Evolutionary conservation across 2,329 filamentous ascomycete species (phyloP).

Genomic region (Colletotrichum noveboracense): DNA sequence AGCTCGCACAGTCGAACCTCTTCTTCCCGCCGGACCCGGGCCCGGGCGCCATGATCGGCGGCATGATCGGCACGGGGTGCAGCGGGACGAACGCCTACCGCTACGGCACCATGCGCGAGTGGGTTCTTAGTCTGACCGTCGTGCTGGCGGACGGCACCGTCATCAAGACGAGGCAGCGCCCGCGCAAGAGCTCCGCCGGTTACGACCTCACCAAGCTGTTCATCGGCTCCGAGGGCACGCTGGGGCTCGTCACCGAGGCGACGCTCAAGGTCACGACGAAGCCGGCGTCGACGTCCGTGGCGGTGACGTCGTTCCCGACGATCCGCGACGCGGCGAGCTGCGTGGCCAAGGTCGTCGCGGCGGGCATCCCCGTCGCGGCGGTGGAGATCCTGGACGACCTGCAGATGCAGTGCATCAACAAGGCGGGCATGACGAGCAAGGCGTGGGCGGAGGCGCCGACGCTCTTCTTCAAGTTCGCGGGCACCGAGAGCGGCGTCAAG

Average conservation of each 20-base stretch:
- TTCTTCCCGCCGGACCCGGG: conserved; percentile 95
- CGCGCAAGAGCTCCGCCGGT: conserved; percentile 87
- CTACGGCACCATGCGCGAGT: conserved; percentile 94
- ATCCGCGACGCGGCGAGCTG: conserved; percentile 79
- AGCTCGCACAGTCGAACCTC: conserved; percentile 73
- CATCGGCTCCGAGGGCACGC: conserved; percentile 89
- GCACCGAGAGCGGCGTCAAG: conserved; percentile 73
- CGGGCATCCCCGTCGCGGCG: conserved; percentile 86
- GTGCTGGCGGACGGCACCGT: conserved; percentile 90
- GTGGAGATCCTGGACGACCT: conserved; percentile 92
- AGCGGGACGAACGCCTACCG: conserved; percentile 88
- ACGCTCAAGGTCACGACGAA: conserved; percentile 85
- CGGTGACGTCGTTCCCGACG: conserved; percentile 65
- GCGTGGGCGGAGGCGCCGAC: conserved; percentile 76
- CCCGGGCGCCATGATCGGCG: conserved; percentile 90
- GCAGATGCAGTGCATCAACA: conserved; percentile 78
- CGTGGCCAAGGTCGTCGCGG: conserved; percentile 78
- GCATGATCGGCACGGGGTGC: conserved; percentile 79
- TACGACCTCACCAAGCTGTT: conserved; percentile 92
- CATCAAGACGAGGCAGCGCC: conserved; percentile 86
- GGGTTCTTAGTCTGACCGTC: conserved; percentile 86
- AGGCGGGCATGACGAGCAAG: conserved; percentile 68
- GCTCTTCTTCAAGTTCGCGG: conserved; percentile 84
- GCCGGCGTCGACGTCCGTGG: conserved; percentile 81
- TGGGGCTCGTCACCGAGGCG: conserved; percentile 90